A percentile compares a stretch with the other conserved stretches of the same genome.
phyloP scores from a whole-genome alignment of 2,329 filamentous ascomycete genomes.

The Grosmannia serpens region DNA sequence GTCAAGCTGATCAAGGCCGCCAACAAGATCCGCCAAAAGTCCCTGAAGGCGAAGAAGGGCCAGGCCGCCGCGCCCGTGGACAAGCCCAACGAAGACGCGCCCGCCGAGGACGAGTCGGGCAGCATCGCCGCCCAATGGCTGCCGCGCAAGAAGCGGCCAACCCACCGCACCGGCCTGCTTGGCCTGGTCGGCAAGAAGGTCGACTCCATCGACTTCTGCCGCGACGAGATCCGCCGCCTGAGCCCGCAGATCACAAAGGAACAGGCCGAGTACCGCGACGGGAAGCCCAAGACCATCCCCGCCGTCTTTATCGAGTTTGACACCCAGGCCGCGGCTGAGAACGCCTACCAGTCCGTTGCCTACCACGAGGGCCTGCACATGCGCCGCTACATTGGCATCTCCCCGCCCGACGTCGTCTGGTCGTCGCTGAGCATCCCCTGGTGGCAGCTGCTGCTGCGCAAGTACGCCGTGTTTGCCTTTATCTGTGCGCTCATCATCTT shows the following conservation, averaged over 20 bases:
- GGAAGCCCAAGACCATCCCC: conserved; percentile 54
- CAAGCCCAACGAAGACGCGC: conserved; percentile 25
- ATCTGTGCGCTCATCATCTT: conserved; percentile 74
- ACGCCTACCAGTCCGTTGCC: conserved; percentile 73
- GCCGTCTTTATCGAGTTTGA: conserved; percentile 88
- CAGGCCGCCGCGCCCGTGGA: conserved; percentile 32
- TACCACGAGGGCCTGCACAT: conserved; percentile 84
- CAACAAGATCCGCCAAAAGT: conserved; percentile 60
- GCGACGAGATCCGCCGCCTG: conserved; percentile 63
- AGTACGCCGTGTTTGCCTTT: conserved; percentile 57
- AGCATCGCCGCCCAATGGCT: conserved; percentile 66
- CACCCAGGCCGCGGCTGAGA: conserved; percentile 71
- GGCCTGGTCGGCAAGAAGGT: conserved; percentile 74
- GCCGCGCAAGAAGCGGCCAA: conserved; percentile 59
- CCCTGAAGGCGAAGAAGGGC: no score
- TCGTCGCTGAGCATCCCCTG: conserved; percentile 69
- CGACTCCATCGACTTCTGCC: conserved; percentile 86
- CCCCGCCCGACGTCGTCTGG: conserved; percentile 81
- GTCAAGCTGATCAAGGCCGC: conserved; percentile 72
- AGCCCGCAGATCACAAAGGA: conserved; percentile 58
- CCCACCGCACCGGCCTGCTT: conserved; percentile 58
- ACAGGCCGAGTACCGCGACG: conserved; percentile 54
- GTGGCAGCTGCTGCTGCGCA: conserved; percentile 72
- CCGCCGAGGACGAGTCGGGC: conserved; percentile 53
- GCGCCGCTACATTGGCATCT: conserved; percentile 72